These are phyloP conservation scores for Lenwebbia sp. DNA, from an alignment of 345 rosid genomes.

Conservation along the genomic window DNA sequence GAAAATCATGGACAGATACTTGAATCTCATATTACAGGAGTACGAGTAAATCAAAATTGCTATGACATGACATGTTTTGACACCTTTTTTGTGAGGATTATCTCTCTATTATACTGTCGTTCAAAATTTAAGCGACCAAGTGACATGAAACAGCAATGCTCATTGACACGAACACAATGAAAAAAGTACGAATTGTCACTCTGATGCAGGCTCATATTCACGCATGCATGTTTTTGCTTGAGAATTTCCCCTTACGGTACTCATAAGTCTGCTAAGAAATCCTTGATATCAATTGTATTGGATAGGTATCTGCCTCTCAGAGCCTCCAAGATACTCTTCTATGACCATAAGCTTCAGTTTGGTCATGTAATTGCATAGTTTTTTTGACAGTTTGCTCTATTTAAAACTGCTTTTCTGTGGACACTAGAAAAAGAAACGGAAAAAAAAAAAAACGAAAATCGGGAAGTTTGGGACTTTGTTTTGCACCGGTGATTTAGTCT, in stretches of 20 bases:
- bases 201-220: background rate
- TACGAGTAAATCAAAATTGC: background rate
- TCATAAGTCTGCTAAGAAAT: background rate
- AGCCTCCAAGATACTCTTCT: background rate
- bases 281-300: background rate
- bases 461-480: background rate
- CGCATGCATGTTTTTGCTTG: background rate
- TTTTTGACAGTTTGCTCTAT: background rate
- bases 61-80: background rate
- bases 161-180: background rate
- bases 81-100: background rate
- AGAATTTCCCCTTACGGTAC: background rate
- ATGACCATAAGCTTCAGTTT: background rate
- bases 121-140: background rate
- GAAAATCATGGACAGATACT: background rate
- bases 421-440: background rate
- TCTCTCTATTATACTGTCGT: background rate
- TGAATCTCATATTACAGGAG: background rate
- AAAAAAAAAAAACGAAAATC: background rate
- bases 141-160: background rate
- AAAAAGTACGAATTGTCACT: background rate
- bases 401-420: background rate
- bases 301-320: background rate
- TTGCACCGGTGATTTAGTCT: background rate
- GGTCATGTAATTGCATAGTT: background rate